Conservation (phyloP, 2,329 filamentous ascomycete genomes). For the Neonectria hederae region DNA sequence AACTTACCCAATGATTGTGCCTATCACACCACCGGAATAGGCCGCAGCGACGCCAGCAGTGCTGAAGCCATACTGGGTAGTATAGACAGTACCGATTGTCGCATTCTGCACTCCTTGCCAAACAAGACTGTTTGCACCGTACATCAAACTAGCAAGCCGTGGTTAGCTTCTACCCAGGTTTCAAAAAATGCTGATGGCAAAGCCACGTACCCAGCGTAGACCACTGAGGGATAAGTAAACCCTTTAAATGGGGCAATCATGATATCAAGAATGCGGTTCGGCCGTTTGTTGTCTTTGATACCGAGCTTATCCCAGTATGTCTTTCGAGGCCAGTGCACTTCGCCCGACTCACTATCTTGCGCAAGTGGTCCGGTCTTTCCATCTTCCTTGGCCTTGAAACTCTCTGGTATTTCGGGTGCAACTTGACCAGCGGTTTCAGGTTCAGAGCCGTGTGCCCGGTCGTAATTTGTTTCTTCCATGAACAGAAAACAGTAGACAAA, state of each 20-base stretch:
- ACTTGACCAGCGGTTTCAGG: neutral
- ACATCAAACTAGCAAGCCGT: constrained; percentile 34
- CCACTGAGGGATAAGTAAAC: constrained; percentile 42
- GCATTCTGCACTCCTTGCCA: constrained; percentile 46
- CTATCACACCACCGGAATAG: constrained; percentile 48
- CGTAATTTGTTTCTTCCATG: constrained; percentile 64
- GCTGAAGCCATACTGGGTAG: constrained; percentile 43
- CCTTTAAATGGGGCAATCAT: constrained; percentile 46
- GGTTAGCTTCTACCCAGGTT: neutral
- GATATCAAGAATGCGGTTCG: constrained; percentile 50
- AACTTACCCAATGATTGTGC: constrained; percentile 50
- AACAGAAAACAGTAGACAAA: constrained; percentile 57
- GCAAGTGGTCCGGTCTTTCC: neutral
- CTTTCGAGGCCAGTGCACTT: constrained; percentile 47
- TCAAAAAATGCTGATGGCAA: neutral
- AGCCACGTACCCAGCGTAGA: constrained; percentile 46
- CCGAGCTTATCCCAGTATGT: constrained; percentile 48
- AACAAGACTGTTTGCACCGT: constrained; percentile 46
- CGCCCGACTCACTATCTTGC: constrained; percentile 41
- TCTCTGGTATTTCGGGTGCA: neutral
- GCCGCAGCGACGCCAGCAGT: constrained; percentile 42
- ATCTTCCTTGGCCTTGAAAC: neutral
- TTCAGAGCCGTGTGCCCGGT: constrained; percentile 30
- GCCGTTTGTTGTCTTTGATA: constrained; percentile 47
- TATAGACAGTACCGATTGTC: constrained; percentile 45